Percentiles rank a stretch among this genome's conserved stretches.
Conservation (phyloP, 2,329 filamentous ascomycete species). For the Mycosphaerella arachidis region DNA sequence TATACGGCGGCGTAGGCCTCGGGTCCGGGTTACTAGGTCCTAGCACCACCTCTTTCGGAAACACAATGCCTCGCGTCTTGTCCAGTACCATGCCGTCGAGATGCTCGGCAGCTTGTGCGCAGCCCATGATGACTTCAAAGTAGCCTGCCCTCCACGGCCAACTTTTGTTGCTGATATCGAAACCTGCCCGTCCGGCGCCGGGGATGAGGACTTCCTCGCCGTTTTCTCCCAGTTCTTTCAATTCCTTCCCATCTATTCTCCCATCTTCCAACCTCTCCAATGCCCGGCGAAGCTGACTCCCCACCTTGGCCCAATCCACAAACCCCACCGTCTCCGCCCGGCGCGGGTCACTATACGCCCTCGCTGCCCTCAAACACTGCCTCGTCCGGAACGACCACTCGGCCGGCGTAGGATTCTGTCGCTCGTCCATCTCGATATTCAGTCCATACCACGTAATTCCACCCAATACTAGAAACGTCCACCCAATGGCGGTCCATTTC, state of each 20-base stretch:
- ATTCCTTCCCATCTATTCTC: slow-evolving; percentile 61
- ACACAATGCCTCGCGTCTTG: slow-evolving; percentile 60
- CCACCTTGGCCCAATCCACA: slow-evolving; percentile 66
- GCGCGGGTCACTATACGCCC: slow-evolving; percentile 43
- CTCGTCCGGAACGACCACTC: slow-evolving; percentile 75
- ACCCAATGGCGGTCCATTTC: slow-evolving; percentile 64
- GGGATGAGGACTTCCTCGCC: slow-evolving; percentile 37
- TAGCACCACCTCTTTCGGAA: slow-evolving; percentile 67
- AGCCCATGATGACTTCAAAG: slow-evolving; percentile 73
- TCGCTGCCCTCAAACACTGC: slow-evolving; percentile 61
- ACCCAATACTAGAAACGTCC: slow-evolving; percentile 58
- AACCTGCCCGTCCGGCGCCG: slow-evolving; percentile 53
- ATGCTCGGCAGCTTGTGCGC: slow-evolving; percentile 71
- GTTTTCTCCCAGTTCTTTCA: slow-evolving; percentile 56
- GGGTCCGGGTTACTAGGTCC: slow-evolving; percentile 82
- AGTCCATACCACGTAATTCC: slow-evolving; percentile 61
- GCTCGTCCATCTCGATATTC: slow-evolving; percentile 70
- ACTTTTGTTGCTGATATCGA: slow-evolving; percentile 69
- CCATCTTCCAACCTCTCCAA: slow-evolving; percentile 66
- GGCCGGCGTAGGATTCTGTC: slow-evolving; percentile 70
- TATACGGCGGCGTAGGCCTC: slow-evolving; percentile 63
- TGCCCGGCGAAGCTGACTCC: slow-evolving; percentile 56
- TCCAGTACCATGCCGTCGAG: slow-evolving; percentile 76
- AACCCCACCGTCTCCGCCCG: slow-evolving; percentile 54
- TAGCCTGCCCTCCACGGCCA: slow-evolving; percentile 85